A percentile compares a stretch with the other conserved stretches of the same genome.
Conservation (phyloP, 1,139 yeast species). For the Nakaseomyces bracarensis region DNA sequence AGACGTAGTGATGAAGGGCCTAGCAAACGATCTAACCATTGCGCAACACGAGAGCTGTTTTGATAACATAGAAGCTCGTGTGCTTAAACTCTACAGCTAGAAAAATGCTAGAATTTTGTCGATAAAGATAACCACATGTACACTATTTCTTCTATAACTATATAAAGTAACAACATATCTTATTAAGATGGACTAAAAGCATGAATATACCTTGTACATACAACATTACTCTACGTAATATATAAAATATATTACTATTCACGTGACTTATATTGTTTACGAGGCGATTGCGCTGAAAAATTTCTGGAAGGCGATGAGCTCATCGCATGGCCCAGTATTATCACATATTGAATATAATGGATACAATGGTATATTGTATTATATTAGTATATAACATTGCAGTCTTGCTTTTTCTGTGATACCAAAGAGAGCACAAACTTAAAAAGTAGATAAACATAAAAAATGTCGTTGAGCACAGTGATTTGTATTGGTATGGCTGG, state of each 20-base stretch:
- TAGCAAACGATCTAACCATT: constrained; percentile 72
- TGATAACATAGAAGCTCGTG: constrained; percentile 58
- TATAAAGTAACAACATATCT: too few species aligned
- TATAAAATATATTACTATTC: too few species aligned
- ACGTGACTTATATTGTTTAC: not conserved
- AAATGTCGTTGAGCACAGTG: constrained; percentile 56
- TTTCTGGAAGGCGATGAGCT: constrained; percentile 1
- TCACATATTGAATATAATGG: too few species aligned
- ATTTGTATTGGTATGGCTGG: constrained; percentile 97
- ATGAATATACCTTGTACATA: too few species aligned
- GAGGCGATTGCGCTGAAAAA: not conserved
- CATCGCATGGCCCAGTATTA: not conserved
- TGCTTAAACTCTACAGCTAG: constrained; percentile 35
- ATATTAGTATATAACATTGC: too few species aligned
- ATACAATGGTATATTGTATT: too few species aligned
- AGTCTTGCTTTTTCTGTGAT: too few species aligned
- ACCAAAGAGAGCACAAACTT: too few species aligned
- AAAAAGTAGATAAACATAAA: constrained; percentile 2
- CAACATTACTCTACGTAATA: too few species aligned
- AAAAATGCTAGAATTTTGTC: not conserved
- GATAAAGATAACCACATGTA: not conserved
- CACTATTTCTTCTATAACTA: not conserved
- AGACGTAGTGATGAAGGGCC: constrained; percentile 53
- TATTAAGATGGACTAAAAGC: too few species aligned
- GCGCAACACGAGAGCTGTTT: constrained; percentile 50